phyloP scores from a whole-genome alignment of 2,329 filamentous ascomycete genomes.

The Fusarium zealandicum region DNA sequence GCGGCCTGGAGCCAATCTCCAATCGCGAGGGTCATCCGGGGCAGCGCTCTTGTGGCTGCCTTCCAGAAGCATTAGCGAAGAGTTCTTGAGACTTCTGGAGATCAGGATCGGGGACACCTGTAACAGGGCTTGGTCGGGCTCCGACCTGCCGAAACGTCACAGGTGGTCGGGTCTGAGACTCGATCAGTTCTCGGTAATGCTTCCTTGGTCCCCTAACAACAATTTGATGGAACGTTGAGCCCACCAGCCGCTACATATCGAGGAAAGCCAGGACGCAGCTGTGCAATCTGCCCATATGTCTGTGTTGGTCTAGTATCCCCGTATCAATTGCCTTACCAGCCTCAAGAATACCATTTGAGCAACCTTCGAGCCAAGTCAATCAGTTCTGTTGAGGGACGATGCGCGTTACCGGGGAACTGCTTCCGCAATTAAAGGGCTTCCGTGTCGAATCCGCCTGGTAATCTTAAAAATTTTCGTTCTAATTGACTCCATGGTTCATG shows the following conservation, averaged over 20 bases:
- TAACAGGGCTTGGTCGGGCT: conserved; percentile 10
- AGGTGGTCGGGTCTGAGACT: neutral
- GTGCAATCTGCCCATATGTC: conserved; percentile 22
- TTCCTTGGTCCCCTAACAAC: no score
- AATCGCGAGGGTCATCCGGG: conserved; percentile 20
- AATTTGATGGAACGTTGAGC: no score
- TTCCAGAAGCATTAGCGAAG: conserved; percentile 41
- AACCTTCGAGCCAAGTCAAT: conserved; percentile 16
- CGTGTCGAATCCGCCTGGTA: conserved; percentile 37
- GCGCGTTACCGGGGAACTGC: conserved; percentile 45
- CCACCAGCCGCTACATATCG: neutral
- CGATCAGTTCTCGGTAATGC: neutral
- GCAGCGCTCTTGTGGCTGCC: conserved; percentile 19
- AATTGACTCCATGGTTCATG: conserved; percentile 35
- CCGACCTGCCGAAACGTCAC: conserved; percentile 9
- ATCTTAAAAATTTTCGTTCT: conserved; percentile 42
- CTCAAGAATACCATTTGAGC: conserved; percentile 21
- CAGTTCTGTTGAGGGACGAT: conserved; percentile 28
- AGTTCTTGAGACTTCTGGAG: conserved; percentile 8
- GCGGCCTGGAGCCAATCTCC: conserved; percentile 14
- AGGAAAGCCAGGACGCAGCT: conserved; percentile 3
- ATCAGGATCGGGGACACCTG: conserved; percentile 21
- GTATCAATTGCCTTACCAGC: conserved; percentile 31
- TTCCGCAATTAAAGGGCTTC: conserved; percentile 41
- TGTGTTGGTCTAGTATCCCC: conserved; percentile 29